phyloP scores from a whole-genome alignment of 441 rosid species.

The Jatropha multifida region DNA sequence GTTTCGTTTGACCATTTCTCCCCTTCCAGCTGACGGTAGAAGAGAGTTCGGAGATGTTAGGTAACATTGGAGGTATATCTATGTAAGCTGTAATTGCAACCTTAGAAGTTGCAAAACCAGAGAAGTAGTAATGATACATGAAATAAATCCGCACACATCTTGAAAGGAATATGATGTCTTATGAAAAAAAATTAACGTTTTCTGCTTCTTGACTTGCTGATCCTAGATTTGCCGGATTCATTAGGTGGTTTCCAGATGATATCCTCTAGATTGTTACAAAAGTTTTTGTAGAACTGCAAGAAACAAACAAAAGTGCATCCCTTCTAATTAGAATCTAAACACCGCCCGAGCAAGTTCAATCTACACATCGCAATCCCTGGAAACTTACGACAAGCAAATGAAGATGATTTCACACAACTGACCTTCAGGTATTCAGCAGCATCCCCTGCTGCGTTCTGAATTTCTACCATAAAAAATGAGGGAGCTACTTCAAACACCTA shows the following conservation, averaged over 20 bases:
- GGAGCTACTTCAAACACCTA: constrained; percentile 96
- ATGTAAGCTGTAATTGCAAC: neutral
- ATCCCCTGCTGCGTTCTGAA: constrained; percentile 86
- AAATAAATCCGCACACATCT: neutral
- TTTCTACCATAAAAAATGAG: constrained; percentile 78
- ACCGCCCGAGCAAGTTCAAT: neutral
- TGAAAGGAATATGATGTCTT: neutral
- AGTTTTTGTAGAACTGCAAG: constrained; percentile 83
- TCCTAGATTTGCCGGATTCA: constrained; percentile 54
- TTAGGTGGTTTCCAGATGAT: constrained; percentile 86
- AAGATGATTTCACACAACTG: constrained; percentile 7
- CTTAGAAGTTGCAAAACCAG: neutral
- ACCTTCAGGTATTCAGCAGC: constrained; percentile 80
- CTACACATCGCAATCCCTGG: neutral
- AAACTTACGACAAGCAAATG: neutral
- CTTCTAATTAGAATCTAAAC: neutral
- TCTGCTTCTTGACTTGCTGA: constrained; percentile 62
- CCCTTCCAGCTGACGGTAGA: neutral
- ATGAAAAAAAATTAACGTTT: constrained; percentile 40
- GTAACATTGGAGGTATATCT: too few relatives aligned
- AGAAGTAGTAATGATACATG: neutral
- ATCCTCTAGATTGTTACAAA: constrained; percentile 79
- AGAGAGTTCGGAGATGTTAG: neutral
- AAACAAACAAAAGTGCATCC: neutral
- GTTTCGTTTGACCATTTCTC: neutral